Base-by-base conservation (phyloP, 495 filamentous ascomycete species). In the Xylaria grammica region DNA sequence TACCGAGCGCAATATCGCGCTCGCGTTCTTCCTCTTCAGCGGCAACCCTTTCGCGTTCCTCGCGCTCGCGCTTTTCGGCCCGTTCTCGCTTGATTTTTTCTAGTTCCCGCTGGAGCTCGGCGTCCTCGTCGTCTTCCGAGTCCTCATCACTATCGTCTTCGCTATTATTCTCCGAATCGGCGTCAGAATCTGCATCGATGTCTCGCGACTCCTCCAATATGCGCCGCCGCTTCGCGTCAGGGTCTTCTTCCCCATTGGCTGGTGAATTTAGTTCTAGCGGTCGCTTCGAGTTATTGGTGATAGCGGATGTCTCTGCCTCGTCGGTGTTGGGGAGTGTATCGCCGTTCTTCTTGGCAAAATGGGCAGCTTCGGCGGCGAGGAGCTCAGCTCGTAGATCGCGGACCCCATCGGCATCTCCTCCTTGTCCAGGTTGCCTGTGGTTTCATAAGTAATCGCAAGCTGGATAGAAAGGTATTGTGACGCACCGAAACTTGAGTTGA, bases 1-100 rank as follows among this genome's bases (percentile, higher is more conserved):
- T 99, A 17, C 95, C 95, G 51, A 90, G 80, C 27, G 95, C 94
- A 67, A 99, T 97, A 63, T 97, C 91, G 59, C 86, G 81, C 75
- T 97, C 95, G 34, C 90, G 84, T 70, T 90, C 84, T 72, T 91
- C 94, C 73, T 94, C 81, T 68, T 97, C 95, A 60, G 86, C 81
- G 9, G 85, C 90, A 26, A 85, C 89, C 57, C 87, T 87, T 72
- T 92, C 93, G 34, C 83, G 86, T 72, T 94, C 92, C 86, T 97
- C 94, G 75, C 87, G 86, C 72, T 93, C 93, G 56, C 90, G 88
- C 74, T 92, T 89, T 74, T 93, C 94, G 1, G 89, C 87, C 29
- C 95, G 82, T 77, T 99, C 95, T 60, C 86, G 89, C 76, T 96
- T 92, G 75, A 99, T 96, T 77, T 97, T 94, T 72, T 95, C 94